phyloP scores from a whole-genome alignment of 306 rosid species.

The Rubus idaeus region DNA sequence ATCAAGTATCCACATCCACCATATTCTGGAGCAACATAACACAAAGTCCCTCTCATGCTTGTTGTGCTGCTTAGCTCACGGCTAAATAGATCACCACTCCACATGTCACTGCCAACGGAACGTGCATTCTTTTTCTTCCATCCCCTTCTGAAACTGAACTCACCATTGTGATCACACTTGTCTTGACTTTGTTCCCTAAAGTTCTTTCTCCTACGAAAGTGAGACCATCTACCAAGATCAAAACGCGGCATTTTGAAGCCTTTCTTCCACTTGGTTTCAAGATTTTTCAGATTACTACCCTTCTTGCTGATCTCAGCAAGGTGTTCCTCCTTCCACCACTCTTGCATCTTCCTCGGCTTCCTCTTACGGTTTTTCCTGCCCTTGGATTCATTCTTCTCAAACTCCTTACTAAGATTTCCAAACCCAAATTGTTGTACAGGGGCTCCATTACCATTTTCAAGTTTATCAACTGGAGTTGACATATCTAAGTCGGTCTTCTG shows the following conservation, averaged over 20 bases:
- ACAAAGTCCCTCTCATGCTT: constrained; percentile 91
- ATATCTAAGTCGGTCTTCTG: constrained; percentile 39
- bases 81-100: constrained; percentile 87
- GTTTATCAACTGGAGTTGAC: constrained; percentile 49
- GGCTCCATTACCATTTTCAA: constrained; percentile 41
- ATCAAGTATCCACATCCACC: constrained; percentile 77
- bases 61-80: constrained; percentile 98
- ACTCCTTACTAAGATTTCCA: constrained; percentile 32
- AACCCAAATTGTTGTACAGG: constrained; percentile 38
- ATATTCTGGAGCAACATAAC: constrained; percentile 92
- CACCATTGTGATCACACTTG: constrained; percentile 60
- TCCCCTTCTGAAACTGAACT: constrained; percentile 88
- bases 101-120: constrained; percentile 74
- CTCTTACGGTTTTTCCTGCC: constrained; percentile 56
- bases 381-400: constrained; percentile 47
- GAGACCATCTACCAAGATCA: constrained; percentile 62
- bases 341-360: constrained; percentile 84
- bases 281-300: constrained; percentile 45
- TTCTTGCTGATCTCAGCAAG: constrained; percentile 82
- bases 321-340: constrained; percentile 98
- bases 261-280: constrained; percentile 60
- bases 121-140: constrained; percentile 67
- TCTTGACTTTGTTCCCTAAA: constrained; percentile 40
- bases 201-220: constrained; percentile 46
- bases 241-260: constrained; percentile 76